A percentile compares a stretch with the other conserved stretches of the same genome.
These are phyloP conservation scores for Diplodia intermedia DNA, from an alignment of 2,329 filamentous ascomycete species.

Conservation along the genomic window DNA sequence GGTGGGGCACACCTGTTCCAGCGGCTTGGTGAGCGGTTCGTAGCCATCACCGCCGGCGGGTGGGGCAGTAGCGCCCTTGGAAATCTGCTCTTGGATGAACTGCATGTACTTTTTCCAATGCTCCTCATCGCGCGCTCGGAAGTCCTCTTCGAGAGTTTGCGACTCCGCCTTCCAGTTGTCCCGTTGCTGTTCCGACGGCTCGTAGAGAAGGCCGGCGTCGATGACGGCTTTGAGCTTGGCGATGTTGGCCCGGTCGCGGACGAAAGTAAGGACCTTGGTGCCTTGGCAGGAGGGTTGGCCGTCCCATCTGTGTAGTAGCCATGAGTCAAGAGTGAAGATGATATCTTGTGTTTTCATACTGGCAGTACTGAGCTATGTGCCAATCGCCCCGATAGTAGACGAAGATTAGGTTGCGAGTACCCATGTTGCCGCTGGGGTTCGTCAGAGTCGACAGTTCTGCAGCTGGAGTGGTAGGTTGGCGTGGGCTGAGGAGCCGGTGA, in stretches of 20 bases:
- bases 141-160: neutral
- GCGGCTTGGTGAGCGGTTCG: neutral
- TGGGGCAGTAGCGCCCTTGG: neutral
- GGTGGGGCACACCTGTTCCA: neutral
- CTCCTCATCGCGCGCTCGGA: too few species aligned
- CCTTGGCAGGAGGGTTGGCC: constrained; percentile 41
- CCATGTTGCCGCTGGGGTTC: too few species aligned
- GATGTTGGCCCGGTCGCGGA: constrained; percentile 37
- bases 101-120: too few species aligned
- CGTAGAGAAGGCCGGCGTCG: constrained; percentile 33
- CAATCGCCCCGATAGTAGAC: constrained; percentile 13
- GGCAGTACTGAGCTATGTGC: constrained; percentile 40
- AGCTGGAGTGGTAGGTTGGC: too few species aligned
- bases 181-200: constrained; percentile 27
- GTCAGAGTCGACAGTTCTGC: too few species aligned
- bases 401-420: too few species aligned
- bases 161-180: neutral
- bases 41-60: too few species aligned
- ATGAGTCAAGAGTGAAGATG: neutral
- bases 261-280: constrained; percentile 37
- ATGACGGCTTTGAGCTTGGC: constrained; percentile 37
- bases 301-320: constrained; percentile 35
- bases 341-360: constrained; percentile 25
- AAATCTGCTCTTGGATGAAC: too few species aligned
- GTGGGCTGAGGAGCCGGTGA: too few species aligned